Percentiles rank a stretch among this genome's conserved stretches.
phyloP scores from a whole-genome alignment of 805 yeast genomes.

The Zygotorulaspora danielsina region DNA sequence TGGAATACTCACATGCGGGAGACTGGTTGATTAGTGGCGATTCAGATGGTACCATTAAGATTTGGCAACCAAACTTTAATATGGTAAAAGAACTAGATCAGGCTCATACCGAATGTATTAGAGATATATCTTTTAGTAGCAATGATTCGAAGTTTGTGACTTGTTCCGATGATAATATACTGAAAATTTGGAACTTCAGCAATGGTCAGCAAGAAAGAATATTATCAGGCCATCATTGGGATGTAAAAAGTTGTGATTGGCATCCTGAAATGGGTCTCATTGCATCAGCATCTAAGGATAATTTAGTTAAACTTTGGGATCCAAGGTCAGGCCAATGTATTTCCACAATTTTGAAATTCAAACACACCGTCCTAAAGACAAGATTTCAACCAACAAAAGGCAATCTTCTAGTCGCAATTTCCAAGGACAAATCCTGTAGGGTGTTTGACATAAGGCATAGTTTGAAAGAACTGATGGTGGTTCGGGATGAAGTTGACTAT shows the following conservation, averaged over 20 bases:
- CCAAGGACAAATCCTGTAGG: constrained; percentile 83
- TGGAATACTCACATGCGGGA: constrained; percentile 80
- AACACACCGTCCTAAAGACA: constrained; percentile 86
- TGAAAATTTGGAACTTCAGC: constrained; percentile 93
- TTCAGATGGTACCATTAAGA: constrained; percentile 84
- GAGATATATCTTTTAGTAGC: constrained; percentile 87
- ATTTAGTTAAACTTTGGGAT: constrained; percentile 91
- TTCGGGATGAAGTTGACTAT: constrained; percentile 80
- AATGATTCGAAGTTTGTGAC: constrained; percentile 90
- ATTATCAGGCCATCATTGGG: constrained; percentile 96
- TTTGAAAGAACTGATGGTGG: constrained; percentile 69
- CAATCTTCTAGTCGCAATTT: constrained; percentile 75
- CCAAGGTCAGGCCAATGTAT: constrained; percentile 76
- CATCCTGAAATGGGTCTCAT: constrained; percentile 83
- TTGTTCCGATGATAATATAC: constrained; percentile 84
- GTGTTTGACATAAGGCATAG: constrained; percentile 77
- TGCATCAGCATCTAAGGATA: constrained; percentile 93
- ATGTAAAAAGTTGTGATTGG: constrained; percentile 96
- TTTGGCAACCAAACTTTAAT: constrained; percentile 97
- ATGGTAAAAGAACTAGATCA: constrained; percentile 73
- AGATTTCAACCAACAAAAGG: constrained; percentile 77
- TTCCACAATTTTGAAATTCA: constrained; percentile 82
- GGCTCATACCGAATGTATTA: constrained; percentile 60
- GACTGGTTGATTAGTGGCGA: constrained; percentile 96
- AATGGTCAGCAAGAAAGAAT: constrained; percentile 78